Conservation (phyloP, 2,329 filamentous ascomycete genomes). For the Chaetomium globosum region DNA sequence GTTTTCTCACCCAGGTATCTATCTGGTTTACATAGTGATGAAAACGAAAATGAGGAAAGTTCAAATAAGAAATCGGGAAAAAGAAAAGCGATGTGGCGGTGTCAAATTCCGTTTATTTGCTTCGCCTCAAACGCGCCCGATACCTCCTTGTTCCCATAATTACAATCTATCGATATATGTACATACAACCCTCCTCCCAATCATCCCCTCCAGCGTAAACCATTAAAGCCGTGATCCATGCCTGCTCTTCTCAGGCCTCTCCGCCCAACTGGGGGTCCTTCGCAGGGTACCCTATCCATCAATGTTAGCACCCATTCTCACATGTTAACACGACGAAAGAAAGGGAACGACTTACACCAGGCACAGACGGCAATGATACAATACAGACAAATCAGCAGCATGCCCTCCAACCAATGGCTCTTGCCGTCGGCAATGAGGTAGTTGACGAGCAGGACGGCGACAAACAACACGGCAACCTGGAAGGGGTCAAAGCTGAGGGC, state of each 20-base stretch:
- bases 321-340: neutral
- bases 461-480: conserved; percentile 83
- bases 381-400: conserved; percentile 74
- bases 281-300: conserved; percentile 24
- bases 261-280: neutral
- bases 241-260: neutral
- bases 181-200: neutral
- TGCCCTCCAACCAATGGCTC: conserved; percentile 80
- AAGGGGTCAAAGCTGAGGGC: conserved; percentile 85
- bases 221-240: neutral
- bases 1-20: too few relatives aligned
- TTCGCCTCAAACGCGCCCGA: neutral
- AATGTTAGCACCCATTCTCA: conserved; percentile 10
- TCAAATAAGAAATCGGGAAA: neutral
- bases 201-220: neutral
- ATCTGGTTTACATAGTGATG: too few relatives aligned
- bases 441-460: conserved; percentile 81
- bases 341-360: conserved; percentile 56
- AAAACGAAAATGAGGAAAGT: too few relatives aligned
- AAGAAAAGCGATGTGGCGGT: neutral
- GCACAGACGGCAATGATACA: conserved; percentile 73
- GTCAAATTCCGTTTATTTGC: neutral
- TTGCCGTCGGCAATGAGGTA: conserved; percentile 83
- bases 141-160: conserved; percentile 1
- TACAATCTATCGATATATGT: conserved; percentile 3